phyloP scores from a whole-genome alignment of 2,329 filamentous ascomycete species.

The Sphaerulina musiva region DNA sequence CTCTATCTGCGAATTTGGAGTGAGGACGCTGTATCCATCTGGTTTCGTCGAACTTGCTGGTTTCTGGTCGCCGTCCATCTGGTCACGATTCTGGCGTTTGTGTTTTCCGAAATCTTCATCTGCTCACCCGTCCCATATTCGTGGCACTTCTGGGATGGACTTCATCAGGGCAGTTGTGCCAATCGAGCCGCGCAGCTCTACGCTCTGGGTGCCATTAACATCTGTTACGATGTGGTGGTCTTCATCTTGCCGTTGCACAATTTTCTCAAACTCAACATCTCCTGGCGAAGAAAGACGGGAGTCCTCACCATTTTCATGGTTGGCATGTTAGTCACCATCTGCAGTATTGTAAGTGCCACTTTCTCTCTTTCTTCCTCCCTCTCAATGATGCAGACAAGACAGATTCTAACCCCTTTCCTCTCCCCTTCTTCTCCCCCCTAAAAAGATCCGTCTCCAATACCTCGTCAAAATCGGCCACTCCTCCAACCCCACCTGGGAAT shows the following conservation, averaged over 20 bases:
- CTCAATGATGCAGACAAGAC: neutral
- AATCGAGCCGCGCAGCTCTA: slow-evolving; percentile 16
- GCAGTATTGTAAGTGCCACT: slow-evolving; percentile 13
- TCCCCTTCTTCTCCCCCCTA: no score
- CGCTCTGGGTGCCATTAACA: slow-evolving; percentile 19
- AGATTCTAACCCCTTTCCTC: no score
- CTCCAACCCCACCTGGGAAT: slow-evolving; percentile 19
- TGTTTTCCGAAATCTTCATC: slow-evolving; percentile 15
- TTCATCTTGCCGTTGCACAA: slow-evolving; percentile 21
- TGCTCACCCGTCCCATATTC: slow-evolving; percentile 14
- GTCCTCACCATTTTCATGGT: slow-evolving; percentile 20
- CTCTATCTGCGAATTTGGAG: slow-evolving; percentile 21
- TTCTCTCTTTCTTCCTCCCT: neutral
- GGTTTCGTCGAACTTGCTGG: slow-evolving; percentile 19
- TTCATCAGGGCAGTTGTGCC: slow-evolving; percentile 16
- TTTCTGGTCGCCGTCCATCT: slow-evolving; percentile 13
- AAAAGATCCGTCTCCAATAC: slow-evolving; percentile 15
- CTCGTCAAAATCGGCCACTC: slow-evolving; percentile 18
- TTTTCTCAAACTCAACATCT: slow-evolving; percentile 21
- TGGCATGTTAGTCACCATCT: slow-evolving; percentile 17
- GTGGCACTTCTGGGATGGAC: slow-evolving; percentile 19
- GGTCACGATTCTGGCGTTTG: slow-evolving; percentile 16
- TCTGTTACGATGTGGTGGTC: slow-evolving; percentile 21
- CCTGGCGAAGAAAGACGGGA: slow-evolving; percentile 17
- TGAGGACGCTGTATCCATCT: slow-evolving; percentile 14